These are phyloP conservation scores for Ceraceosorus guamensis DNA, from an alignment of 1,284 basidiomycete genomes.

Conservation along the genomic window DNA sequence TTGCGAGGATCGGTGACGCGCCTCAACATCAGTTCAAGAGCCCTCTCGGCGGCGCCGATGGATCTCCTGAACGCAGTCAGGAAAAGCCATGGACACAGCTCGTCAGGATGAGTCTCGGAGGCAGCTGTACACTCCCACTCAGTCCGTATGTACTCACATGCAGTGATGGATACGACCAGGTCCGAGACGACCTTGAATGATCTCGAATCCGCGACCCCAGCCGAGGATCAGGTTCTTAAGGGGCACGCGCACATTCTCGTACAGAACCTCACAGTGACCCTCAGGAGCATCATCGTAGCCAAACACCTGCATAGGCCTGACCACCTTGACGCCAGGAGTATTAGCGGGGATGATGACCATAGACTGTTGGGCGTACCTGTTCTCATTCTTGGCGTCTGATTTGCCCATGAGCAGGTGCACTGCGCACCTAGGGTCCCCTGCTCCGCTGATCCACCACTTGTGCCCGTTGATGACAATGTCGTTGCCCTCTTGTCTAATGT, in stretches of 20 bases:
- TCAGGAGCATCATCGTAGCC: constrained; percentile 49
- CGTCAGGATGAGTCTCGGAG: too few relatives aligned
- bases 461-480: constrained; percentile 91
- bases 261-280: constrained; percentile 89
- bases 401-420: constrained; percentile 92
- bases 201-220: constrained; percentile 91
- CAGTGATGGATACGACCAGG: constrained; percentile 89
- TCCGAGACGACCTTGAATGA: constrained; percentile 93
- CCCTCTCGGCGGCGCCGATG: constrained; percentile 76
- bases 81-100: too few relatives aligned
- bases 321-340: constrained; percentile 74
- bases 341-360: constrained; percentile 87
- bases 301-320: constrained; percentile 78
- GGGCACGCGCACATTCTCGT: constrained; percentile 86
- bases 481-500: constrained; percentile 74
- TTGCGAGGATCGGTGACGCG: constrained; percentile 83
- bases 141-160: constrained; percentile 64
- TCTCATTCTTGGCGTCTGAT: constrained; percentile 68
- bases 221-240: constrained; percentile 75
- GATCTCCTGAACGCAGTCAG: constrained; percentile 55
- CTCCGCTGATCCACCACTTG: constrained; percentile 99
- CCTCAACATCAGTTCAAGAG: constrained; percentile 78
- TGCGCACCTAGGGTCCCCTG: constrained; percentile 81
- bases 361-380: constrained; percentile 75
- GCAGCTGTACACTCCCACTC: too few relatives aligned